Conservation (phyloP, 2,329 filamentous ascomycete genomes). For the Apiospora hydei region DNA sequence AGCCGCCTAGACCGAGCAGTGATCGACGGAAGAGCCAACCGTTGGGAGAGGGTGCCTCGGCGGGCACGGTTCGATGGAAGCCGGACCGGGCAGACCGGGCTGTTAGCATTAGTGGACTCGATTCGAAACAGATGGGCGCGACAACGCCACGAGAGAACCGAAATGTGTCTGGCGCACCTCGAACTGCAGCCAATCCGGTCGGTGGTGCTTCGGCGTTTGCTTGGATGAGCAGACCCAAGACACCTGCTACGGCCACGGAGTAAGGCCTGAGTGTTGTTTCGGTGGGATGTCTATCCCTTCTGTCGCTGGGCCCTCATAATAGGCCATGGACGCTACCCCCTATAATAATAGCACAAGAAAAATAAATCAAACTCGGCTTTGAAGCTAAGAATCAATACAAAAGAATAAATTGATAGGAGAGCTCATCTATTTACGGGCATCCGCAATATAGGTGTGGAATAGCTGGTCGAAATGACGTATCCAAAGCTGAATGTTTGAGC, state of each 20-base stretch:
- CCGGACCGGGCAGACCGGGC: constrained; percentile 62
- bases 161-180: constrained; percentile 53
- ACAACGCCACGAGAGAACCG: constrained; percentile 43
- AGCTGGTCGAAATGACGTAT: background rate
- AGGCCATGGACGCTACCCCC: background rate
- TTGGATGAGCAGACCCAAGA: constrained; percentile 72
- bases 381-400: constrained; percentile 6
- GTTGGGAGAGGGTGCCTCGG: constrained; percentile 35
- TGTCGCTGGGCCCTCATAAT: background rate
- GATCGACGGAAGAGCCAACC: constrained; percentile 65
- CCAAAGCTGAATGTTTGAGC: background rate
- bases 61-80: constrained; percentile 56
- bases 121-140: constrained; percentile 37
- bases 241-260: constrained; percentile 16
- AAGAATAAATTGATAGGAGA: constrained; percentile 4
- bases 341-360: constrained; percentile 12
- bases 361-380: background rate
- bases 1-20: constrained; percentile 55
- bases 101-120: constrained; percentile 45
- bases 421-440: background rate
- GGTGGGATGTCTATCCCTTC: background rate
- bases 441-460: background rate
- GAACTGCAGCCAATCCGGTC: constrained; percentile 76
- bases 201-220: constrained; percentile 93
- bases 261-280: constrained; percentile 3